Evolutionary conservation across 148 eudicot species (phyloP).

Genomic region (Rheum nobile): DNA sequence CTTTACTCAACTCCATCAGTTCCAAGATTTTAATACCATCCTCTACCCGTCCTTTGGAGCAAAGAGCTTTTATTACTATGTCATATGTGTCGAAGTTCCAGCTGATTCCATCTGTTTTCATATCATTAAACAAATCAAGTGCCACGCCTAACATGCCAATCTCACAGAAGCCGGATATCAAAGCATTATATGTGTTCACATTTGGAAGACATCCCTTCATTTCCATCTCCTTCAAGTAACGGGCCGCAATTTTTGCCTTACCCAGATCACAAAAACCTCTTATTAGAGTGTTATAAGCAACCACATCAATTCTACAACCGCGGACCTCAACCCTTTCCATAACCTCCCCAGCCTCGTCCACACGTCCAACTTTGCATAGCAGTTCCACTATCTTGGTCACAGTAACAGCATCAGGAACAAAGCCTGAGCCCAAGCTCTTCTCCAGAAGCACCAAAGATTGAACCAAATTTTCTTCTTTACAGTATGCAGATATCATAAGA

Average conservation of each 20-base stretch:
- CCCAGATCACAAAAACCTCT: constrained; percentile 54
- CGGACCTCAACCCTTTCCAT: constrained; percentile 53
- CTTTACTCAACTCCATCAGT: constrained; percentile 50
- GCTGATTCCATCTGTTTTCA: constrained; percentile 54
- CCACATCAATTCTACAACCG: constrained; percentile 63
- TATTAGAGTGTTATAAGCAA: constrained; percentile 71
- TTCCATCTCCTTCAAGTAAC: constrained; percentile 79
- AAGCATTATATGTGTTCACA: constrained; percentile 58
- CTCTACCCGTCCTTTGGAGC: constrained; percentile 43
- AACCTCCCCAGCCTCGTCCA: constrained; percentile 61
- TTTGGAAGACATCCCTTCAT: constrained; percentile 72
- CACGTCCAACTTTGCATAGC: constrained; percentile 55
- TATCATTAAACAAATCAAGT: constrained; percentile 68
- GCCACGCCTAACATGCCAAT: constrained; percentile 46
- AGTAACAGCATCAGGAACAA: constrained; percentile 62
- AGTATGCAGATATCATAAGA: constrained; percentile 68
- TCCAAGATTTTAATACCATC: constrained; percentile 64
- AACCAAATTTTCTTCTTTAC: constrained; percentile 51
- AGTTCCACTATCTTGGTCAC: constrained; percentile 54
- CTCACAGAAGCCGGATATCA: constrained; percentile 64
- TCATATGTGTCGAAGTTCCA: constrained; percentile 58
- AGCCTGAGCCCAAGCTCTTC: constrained; percentile 50
- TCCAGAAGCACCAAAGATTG: constrained; percentile 79
- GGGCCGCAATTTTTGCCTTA: constrained; percentile 51
- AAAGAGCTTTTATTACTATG: constrained; percentile 48